Conservation (phyloP, 345 rosid genomes). For the Bruguiera gymnorhiza region DNA sequence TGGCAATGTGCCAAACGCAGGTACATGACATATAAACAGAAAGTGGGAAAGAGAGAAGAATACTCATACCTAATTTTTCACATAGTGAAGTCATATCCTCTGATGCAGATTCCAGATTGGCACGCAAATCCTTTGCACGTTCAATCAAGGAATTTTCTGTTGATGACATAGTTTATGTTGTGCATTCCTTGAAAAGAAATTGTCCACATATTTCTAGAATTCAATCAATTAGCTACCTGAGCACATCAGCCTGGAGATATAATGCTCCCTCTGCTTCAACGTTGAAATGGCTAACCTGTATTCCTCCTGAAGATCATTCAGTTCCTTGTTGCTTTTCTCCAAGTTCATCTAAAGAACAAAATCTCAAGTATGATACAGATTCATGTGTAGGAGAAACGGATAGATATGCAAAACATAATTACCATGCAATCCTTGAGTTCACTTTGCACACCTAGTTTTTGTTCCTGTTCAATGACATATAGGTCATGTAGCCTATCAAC, state of each 20-base stretch:
- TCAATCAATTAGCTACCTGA: conserved; percentile 48
- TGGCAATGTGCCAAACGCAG: background rate
- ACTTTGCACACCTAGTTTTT: conserved; percentile 55
- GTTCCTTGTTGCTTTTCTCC: conserved; percentile 48
- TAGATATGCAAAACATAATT: conserved; percentile 5
- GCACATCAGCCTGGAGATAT: conserved; percentile 52
- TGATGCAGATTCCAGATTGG: conserved; percentile 76
- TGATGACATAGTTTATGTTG: conserved; percentile 13
- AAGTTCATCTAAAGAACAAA: conserved; percentile 50
- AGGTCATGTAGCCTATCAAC: conserved; percentile 56
- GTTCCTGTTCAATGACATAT: conserved; percentile 65
- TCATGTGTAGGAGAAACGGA: conserved; percentile 9
- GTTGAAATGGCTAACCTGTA: conserved; percentile 37
- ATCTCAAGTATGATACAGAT: conserved; percentile 11
- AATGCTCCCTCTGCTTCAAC: conserved; percentile 53
- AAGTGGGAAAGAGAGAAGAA: conserved; percentile 8
- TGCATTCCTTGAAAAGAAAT: conserved; percentile 4
- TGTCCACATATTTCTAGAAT: background rate
- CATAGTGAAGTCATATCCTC: conserved; percentile 65
- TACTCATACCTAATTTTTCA: conserved; percentile 59
- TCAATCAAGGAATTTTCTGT: conserved; percentile 64
- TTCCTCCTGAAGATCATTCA: conserved; percentile 60
- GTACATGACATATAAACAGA: background rate
- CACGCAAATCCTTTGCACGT: conserved; percentile 57
- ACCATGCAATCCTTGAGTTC: conserved; percentile 75